A percentile compares a stretch with the other conserved stretches of the same genome.
Conservation (phyloP, 73 alveolate genomes). For the Diophrys appendiculata region DNA sequence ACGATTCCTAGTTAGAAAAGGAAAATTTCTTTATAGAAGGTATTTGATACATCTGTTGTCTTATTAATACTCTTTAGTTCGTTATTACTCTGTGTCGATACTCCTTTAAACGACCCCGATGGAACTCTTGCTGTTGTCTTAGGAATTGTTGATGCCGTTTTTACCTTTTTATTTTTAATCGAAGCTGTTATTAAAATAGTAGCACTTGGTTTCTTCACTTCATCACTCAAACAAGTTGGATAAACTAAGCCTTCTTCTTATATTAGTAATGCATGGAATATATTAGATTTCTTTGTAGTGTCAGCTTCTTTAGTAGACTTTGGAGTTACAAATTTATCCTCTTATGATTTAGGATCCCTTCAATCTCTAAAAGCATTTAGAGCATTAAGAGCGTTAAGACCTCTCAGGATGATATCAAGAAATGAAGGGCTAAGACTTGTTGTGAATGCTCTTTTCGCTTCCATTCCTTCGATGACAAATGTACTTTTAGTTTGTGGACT, state of each 20-base stretch:
- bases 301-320: conserved; percentile 32
- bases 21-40: too few relatives aligned
- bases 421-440: conserved; percentile 50
- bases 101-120: conserved; percentile 33
- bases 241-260: not conserved
- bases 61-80: too few relatives aligned
- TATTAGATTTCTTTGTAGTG: conserved; percentile 34
- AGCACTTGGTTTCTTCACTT: conserved; percentile 25
- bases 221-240: not conserved
- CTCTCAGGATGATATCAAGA: conserved; percentile 48
- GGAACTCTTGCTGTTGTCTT: not conserved
- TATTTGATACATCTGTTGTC: too few relatives aligned
- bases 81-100: too few relatives aligned
- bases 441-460: conserved; percentile 54
- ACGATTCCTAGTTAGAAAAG: too few relatives aligned
- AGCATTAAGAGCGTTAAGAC: conserved; percentile 61
- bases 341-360: conserved; percentile 10
- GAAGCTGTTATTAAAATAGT: conserved; percentile 31
- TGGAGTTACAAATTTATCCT: not conserved
- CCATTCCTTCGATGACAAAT: conserved; percentile 51
- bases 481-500: conserved; percentile 37
- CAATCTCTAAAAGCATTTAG: conserved; percentile 54
- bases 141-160: conserved; percentile 5
- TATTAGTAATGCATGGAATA: conserved; percentile 33
- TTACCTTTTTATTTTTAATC: conserved; percentile 10